These are phyloP conservation scores for Candida methanosorbosa DNA, from an alignment of 805 yeast species.

Conservation along the genomic window DNA sequence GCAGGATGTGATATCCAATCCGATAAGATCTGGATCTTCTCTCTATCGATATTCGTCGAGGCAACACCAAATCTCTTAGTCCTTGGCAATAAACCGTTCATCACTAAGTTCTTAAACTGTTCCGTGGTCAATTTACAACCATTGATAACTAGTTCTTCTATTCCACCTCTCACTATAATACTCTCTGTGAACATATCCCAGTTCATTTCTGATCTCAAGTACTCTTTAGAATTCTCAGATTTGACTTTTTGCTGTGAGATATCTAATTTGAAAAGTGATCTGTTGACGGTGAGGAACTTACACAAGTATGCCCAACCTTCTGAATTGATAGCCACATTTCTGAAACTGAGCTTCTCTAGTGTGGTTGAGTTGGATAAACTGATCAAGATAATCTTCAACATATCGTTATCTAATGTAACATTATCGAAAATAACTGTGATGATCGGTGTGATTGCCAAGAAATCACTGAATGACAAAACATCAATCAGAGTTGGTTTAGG, in stretches of 20 bases:
- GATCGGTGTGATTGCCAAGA: constrained; percentile 46
- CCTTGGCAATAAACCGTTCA: constrained; percentile 29
- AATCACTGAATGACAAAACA: constrained; percentile 48
- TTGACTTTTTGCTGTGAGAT: constrained; percentile 49
- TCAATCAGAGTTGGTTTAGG: constrained; percentile 54
- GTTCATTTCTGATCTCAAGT: constrained; percentile 38
- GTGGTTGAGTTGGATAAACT: constrained; percentile 33
- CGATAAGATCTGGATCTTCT: constrained; percentile 33
- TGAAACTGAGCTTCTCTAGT: constrained; percentile 42
- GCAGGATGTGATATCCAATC: constrained; percentile 37
- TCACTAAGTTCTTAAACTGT: constrained; percentile 32
- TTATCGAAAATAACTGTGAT: constrained; percentile 49
- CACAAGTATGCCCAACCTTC: constrained; percentile 44
- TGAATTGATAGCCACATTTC: constrained; percentile 47
- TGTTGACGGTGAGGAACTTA: constrained; percentile 35
- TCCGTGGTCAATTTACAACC: constrained; percentile 42
- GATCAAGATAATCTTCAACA: constrained; percentile 41
- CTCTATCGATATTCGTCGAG: constrained; percentile 34
- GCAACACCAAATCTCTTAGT: constrained; percentile 50
- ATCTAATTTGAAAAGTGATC: constrained; percentile 39
- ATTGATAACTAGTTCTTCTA: constrained; percentile 49
- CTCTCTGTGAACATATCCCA: constrained; percentile 42
- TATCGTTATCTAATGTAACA: constrained; percentile 44
- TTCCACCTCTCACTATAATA: constrained; percentile 37
- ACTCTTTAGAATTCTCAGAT: constrained; percentile 29